phyloP scores from a whole-genome alignment of 176 grass and related monocot genomes.

The Juncus inflexus region DNA sequence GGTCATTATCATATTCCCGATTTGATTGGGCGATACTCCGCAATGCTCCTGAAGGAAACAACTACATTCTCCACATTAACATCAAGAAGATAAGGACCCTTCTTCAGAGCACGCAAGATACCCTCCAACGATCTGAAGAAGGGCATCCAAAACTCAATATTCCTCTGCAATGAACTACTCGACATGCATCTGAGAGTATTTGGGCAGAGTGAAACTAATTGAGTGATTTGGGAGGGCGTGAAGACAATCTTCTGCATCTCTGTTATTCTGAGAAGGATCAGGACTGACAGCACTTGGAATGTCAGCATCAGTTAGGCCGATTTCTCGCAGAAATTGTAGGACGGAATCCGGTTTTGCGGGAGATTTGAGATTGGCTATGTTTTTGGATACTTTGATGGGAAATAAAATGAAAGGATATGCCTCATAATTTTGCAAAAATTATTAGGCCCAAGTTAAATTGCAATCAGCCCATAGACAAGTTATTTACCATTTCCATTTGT shows the following conservation, averaged over 20 bases:
- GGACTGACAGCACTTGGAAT: not conserved
- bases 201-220: not conserved
- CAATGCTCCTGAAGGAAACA: conserved; percentile 13
- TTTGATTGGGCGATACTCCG: conserved; percentile 23
- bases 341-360: not conserved
- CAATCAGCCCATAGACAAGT: too few relatives aligned
- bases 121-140: conserved; percentile 4
- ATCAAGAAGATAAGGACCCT: not conserved
- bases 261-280: not conserved
- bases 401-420: not conserved
- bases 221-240: not conserved
- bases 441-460: too few relatives aligned
- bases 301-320: not conserved
- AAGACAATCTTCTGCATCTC: not conserved
- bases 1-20: not conserved
- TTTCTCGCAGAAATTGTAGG: conserved; percentile 1
- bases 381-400: not conserved
- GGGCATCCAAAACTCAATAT: conserved; percentile 31
- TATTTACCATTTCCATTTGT: too few relatives aligned
- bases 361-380: not conserved
- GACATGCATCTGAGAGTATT: not conserved
- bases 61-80: conserved; percentile 9
- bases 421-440: too few relatives aligned
- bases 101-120: conserved; percentile 8
- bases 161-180: not conserved